A percentile compares a stretch with the other conserved stretches of the same genome.
Evolutionary conservation across 176 grass and related monocot species (phyloP).

Genomic region (Aegilops longissima): DNA sequence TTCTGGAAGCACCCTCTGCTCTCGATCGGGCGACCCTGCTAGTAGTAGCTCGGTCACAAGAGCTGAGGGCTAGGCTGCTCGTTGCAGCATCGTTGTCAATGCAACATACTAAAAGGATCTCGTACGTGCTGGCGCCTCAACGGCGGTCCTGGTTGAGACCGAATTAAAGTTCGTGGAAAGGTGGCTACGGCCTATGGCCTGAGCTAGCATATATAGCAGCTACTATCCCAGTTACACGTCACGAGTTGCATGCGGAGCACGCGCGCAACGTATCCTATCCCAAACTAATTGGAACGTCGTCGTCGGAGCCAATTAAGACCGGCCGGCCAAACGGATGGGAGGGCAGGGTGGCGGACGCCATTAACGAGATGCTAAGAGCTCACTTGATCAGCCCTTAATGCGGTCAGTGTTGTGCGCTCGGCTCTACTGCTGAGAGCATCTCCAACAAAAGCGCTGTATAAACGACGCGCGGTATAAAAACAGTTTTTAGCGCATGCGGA

Average conservation of each 20-base stretch:
- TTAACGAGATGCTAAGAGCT: not conserved
- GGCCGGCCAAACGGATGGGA: constrained; percentile 39
- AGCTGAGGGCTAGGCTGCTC: not conserved
- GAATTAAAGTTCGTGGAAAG: not conserved
- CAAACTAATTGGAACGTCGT: not conserved
- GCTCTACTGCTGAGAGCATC: too few relatives aligned
- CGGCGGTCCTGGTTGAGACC: not conserved
- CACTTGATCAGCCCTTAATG: not conserved
- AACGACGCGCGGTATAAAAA: too few relatives aligned
- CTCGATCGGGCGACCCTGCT: not conserved
- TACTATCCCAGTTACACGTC: too few relatives aligned
- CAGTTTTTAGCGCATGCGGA: too few relatives aligned
- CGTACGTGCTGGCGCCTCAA: not conserved
- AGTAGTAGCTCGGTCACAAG: not conserved
- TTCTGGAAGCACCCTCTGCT: not conserved
- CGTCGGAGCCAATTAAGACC: constrained; percentile 30
- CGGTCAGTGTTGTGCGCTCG: not conserved
- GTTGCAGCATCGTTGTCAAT: not conserved
- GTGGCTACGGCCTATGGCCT: too few relatives aligned
- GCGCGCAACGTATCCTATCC: not conserved
- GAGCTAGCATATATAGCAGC: not conserved
- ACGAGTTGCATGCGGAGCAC: constrained; percentile 14
- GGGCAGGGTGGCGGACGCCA: not conserved
- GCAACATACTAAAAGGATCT: not conserved
- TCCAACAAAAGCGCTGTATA: too few relatives aligned